These are phyloP conservation scores for Wickerhamiella occidentalis DNA, from an alignment of 805 yeast species.

Conservation along the genomic window DNA sequence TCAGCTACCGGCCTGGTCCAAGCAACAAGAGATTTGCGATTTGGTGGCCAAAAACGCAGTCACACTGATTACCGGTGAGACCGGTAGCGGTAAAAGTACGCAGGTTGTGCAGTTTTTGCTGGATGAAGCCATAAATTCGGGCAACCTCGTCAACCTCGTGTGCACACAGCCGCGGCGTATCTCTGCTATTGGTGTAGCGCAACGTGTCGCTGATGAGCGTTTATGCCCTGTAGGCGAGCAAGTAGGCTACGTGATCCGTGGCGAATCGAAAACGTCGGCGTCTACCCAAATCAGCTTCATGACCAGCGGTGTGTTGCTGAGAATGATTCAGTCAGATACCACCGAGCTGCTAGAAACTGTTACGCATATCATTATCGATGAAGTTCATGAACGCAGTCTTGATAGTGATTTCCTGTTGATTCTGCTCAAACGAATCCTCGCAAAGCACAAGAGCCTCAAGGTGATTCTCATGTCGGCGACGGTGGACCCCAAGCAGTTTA, in stretches of 20 bases:
- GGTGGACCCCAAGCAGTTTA: slow-evolving; percentile 57
- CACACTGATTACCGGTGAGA: slow-evolving; percentile 83
- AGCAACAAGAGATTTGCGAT: slow-evolving; percentile 42
- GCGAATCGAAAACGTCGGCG: slow-evolving; percentile 51
- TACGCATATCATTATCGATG: slow-evolving; percentile 73
- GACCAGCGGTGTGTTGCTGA: slow-evolving; percentile 81
- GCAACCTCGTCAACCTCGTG: slow-evolving; percentile 44
- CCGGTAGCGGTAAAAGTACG: slow-evolving; percentile 95
- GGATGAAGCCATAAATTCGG: slow-evolving; percentile 41
- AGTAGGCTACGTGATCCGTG: slow-evolving; percentile 82
- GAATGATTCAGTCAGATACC: slow-evolving; percentile 60
- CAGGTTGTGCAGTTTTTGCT: slow-evolving; percentile 84
- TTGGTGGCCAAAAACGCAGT: slow-evolving; percentile 49
- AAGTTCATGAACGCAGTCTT: slow-evolving; percentile 91
- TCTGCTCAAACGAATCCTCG: slow-evolving; percentile 51
- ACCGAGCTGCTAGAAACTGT: slow-evolving; percentile 31
- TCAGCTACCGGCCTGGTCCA: slow-evolving; percentile 75
- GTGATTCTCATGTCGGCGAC: slow-evolving; percentile 91
- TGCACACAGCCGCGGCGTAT: slow-evolving; percentile 96
- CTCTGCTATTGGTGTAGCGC: slow-evolving; percentile 88
- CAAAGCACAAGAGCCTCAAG: slow-evolving; percentile 39
- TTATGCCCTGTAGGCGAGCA: slow-evolving; percentile 53
- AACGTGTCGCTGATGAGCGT: slow-evolving; percentile 80
- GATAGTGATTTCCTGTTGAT: slow-evolving; percentile 80
- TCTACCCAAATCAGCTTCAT: slow-evolving; percentile 71